These are phyloP conservation scores for Nicotiana knightiana DNA, from an alignment of 257 asterid species.

Conservation along the genomic window DNA sequence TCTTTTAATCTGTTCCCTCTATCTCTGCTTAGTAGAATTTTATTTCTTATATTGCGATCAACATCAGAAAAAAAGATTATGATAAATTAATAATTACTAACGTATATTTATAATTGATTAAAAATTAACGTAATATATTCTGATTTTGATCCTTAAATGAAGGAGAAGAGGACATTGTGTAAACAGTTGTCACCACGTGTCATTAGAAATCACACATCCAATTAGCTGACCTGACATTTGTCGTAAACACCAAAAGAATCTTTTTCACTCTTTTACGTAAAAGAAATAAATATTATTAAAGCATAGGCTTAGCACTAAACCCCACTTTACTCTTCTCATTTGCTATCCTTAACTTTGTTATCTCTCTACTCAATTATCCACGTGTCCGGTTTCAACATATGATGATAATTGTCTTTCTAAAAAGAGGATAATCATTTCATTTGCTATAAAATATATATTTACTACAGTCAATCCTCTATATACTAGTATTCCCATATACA, in stretches of 20 bases:
- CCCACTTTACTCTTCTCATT: not conserved
- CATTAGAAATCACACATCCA: not conserved
- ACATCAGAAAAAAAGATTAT: no score
- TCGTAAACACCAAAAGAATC: not conserved
- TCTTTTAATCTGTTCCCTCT: no score
- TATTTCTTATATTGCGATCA: no score
- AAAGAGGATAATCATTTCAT: not conserved
- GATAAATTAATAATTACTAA: no score
- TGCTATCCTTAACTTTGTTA: not conserved
- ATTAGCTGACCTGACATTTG: not conserved
- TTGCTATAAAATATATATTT: no score
- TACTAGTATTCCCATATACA: no score
- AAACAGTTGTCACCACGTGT: not conserved
- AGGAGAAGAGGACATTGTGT: not conserved
- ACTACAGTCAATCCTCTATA: no score
- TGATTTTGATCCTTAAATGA: not conserved
- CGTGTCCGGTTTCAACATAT: not conserved
- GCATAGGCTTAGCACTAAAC: not conserved
- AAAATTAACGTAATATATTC: no score
- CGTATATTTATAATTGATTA: no score
- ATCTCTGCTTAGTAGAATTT: no score
- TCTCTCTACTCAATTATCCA: not conserved
- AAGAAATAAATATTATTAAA: no score
- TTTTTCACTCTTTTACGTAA: not conserved
- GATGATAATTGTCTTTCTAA: not conserved